Conservation (phyloP, 31 red algal species). For the Odonthalia washingtoniensis region DNA sequence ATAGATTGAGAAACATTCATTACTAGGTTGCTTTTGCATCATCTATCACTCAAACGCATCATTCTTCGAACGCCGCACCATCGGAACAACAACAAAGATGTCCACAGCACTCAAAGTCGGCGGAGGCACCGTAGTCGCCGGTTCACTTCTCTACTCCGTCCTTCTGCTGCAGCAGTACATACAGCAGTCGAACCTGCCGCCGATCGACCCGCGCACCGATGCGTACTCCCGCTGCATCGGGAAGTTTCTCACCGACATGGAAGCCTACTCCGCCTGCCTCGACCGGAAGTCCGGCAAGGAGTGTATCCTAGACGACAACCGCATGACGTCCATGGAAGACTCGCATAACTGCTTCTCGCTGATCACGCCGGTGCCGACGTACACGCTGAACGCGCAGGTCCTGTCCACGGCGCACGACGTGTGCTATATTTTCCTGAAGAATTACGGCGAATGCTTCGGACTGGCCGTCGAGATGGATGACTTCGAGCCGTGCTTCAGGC, state of each 20-base stretch:
- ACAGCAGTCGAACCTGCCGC: background rate
- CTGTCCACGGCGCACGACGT: background rate
- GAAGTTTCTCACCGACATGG: conserved; percentile 10
- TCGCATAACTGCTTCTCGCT: conserved; percentile 9
- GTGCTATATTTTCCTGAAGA: background rate
- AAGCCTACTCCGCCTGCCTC: background rate
- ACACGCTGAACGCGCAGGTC: background rate
- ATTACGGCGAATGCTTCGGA: conserved; percentile 4
- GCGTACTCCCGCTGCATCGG: background rate
- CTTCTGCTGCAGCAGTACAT: background rate
- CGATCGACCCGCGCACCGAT: background rate
- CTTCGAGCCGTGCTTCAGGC: conserved; percentile 2
- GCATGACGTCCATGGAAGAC: background rate
- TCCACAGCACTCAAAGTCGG: too few species aligned
- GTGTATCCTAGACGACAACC: background rate
- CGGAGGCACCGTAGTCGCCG: background rate
- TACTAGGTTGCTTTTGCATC: too few species aligned
- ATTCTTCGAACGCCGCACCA: too few species aligned
- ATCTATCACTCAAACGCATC: too few species aligned
- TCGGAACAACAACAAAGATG: too few species aligned
- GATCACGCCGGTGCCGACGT: conserved; percentile 4
- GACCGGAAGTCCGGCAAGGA: background rate
- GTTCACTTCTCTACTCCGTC: background rate
- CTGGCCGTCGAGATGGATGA: conserved; percentile 29
- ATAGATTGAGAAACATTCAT: too few species aligned